A percentile compares a stretch with the other conserved stretches of the same genome.
Evolutionary conservation across 1,284 basidiomycete genomes (phyloP).

Genomic region (Melampsora medusae): DNA sequence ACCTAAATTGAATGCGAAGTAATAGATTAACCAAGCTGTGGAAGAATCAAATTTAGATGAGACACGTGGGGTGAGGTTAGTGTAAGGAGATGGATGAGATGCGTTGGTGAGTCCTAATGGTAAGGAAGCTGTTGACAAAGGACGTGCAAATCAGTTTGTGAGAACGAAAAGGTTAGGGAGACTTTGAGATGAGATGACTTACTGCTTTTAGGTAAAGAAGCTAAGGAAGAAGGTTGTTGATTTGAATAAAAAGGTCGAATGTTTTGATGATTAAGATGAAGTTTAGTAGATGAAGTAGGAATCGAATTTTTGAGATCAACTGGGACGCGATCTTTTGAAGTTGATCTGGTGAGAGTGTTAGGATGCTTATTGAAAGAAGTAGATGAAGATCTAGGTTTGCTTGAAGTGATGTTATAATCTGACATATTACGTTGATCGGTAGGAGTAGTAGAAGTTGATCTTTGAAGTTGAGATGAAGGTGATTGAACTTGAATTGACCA

Average conservation of each 20-base stretch:
- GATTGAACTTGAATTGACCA: neutral
- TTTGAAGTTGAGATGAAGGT: neutral
- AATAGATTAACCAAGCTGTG: conserved; percentile 67
- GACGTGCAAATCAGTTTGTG: neutral
- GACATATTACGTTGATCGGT: neutral
- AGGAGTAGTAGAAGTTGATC: no score
- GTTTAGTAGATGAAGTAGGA: no score
- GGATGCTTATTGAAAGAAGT: neutral
- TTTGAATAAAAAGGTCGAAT: no score
- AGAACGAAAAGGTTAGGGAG: neutral
- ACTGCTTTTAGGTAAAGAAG: no score
- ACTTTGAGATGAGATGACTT: neutral
- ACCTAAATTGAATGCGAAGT: conserved; percentile 82
- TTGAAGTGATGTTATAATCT: neutral
- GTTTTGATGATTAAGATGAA: no score
- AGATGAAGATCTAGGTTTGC: neutral
- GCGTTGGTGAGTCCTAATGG: neutral
- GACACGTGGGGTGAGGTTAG: neutral
- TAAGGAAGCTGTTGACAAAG: neutral
- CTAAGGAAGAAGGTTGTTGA: no score
- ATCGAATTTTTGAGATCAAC: no score
- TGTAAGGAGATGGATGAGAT: neutral
- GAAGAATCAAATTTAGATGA: conserved; percentile 15
- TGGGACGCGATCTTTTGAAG: no score
- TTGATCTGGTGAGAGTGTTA: neutral